phyloP scores from a whole-genome alignment of 306 rosid genomes.

The Datisca glomerata region DNA sequence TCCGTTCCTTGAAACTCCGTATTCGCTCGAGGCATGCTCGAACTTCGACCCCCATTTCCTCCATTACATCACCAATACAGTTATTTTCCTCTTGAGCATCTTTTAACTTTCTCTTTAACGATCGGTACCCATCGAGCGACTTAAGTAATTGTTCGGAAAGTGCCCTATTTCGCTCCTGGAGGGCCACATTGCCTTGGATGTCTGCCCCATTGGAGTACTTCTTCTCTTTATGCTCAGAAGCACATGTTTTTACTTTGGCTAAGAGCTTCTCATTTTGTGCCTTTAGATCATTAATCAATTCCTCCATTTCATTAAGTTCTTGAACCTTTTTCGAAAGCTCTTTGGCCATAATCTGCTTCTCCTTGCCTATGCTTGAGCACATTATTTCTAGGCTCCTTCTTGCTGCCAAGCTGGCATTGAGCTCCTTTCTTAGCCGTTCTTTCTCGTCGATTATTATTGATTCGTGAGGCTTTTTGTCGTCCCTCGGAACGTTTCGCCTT shows the following conservation, averaged over 20 bases:
- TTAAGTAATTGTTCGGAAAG: constrained; percentile 56
- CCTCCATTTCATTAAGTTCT: constrained; percentile 58
- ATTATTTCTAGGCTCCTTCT: constrained; percentile 73
- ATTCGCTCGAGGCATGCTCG: constrained; percentile 38
- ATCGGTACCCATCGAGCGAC: constrained; percentile 57
- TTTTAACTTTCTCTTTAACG: constrained; percentile 41
- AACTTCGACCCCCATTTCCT: constrained; percentile 45
- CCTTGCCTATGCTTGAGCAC: constrained; percentile 92
- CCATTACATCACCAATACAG: constrained; percentile 28
- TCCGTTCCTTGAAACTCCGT: constrained; percentile 28
- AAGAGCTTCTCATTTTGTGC: constrained; percentile 60
- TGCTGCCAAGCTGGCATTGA: constrained; percentile 53
- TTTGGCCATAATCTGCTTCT: constrained; percentile 79
- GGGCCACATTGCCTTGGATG: constrained; percentile 29
- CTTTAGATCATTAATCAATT: constrained; percentile 48
- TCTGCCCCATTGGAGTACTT: constrained; percentile 23
- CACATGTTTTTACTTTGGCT: constrained; percentile 42
- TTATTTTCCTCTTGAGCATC: constrained; percentile 41
- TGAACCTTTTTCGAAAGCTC: constrained; percentile 82
- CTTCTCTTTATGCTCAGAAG: constrained; percentile 33
- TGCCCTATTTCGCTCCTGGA: constrained; percentile 55
- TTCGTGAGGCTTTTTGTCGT: constrained; percentile 40
- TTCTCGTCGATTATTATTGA: constrained; percentile 48
- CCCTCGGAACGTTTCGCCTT: constrained; percentile 37
- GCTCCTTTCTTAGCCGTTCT: constrained; percentile 60